Base-by-base conservation (phyloP, 23 red algal genomes). In the Gracilariopsis chorda region DNA sequence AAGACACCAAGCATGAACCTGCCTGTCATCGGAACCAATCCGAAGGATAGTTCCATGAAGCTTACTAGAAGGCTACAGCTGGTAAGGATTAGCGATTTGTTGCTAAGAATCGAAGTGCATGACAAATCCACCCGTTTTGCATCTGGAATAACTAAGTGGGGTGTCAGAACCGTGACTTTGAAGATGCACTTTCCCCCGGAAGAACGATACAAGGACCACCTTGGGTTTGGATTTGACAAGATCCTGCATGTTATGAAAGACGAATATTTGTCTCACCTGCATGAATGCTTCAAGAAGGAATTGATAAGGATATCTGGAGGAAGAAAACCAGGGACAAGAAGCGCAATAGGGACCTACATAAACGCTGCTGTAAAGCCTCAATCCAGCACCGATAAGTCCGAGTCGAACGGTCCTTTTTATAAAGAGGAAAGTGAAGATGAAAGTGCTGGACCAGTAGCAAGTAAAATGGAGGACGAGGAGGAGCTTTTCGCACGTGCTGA, bases 1-100 rank as follows among this genome's bases (percentile, higher is more conserved):
- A 89, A 87, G 36, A 99, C 97, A 30, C 97, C 97, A 41, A 84
- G 75, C 14, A 99, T 99, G 97, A 92, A 69, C 41, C 46, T 99
- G 12, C 97, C 93, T 13, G 62, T 99, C 29, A 17, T 70, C 0
- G 82, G 40, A 7, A 39, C 13, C 7, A 69, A 57, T 25, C 60
- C n/a, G 33, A 14, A 91, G 48, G 25, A 59, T 12, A 58, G 19
- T 2, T 73, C 72, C 20, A 48, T 72, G 37, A 17, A 67, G 37
- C 48, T 91, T 17, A 55, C 37, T 34, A 62, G 23, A 55, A 62
- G 46, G 27, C 71, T 91, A 16, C 56, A 45, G 4, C 24, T 60
- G 4, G 63, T 91, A 40, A 69, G 28, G 19, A 29, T 91, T 4
- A 48, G 49, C 37, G 88, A 91, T 59, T 65, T 91, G 23, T 10